These are phyloP conservation scores for Selaginella moellendorffii DNA, from an alignment of 75 land plant genomes.

Conservation along the genomic window DNA sequence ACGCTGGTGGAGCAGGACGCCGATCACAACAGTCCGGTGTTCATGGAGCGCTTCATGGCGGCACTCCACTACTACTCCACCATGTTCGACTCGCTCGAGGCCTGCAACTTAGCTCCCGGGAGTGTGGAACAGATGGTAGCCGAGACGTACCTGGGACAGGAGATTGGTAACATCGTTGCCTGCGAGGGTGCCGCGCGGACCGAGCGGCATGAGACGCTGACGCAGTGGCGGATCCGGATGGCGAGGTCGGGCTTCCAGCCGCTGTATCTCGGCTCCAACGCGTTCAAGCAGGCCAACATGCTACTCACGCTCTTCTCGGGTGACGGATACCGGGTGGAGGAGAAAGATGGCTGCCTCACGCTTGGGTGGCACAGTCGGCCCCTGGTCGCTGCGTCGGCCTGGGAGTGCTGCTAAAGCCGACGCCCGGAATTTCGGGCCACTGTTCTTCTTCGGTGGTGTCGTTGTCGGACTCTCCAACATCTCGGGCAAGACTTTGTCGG, in stretches of 20 bases:
- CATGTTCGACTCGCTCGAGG: slow-evolving; percentile 79
- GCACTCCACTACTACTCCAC: slow-evolving; percentile 72
- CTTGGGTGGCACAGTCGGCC: slow-evolving; percentile 82
- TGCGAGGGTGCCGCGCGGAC: slow-evolving; percentile 59
- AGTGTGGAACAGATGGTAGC: slow-evolving; percentile 33
- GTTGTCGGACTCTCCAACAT: too few species aligned
- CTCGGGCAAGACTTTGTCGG: too few species aligned
- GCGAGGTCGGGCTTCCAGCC: slow-evolving; percentile 40
- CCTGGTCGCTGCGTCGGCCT: slow-evolving; percentile 71
- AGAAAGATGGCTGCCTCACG: slow-evolving; percentile 52
- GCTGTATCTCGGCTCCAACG: slow-evolving; percentile 47
- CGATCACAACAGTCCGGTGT: slow-evolving; percentile 47
- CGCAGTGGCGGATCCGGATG: slow-evolving; percentile 45
- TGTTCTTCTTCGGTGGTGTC: too few species aligned
- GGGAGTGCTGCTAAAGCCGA: slow-evolving; percentile 28
- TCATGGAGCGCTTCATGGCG: slow-evolving; percentile 59
- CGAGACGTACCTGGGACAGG: slow-evolving; percentile 49
- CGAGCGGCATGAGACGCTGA: slow-evolving; percentile 66
- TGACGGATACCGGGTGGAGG: slow-evolving; percentile 62
- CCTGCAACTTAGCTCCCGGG: slow-evolving; percentile 16
- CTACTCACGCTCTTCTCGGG: slow-evolving; percentile 48
- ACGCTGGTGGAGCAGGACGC: slow-evolving; percentile 90
- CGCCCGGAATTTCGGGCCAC: too few species aligned
- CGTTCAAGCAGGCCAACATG: slow-evolving; percentile 64
- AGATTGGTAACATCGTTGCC: slow-evolving; percentile 65